Percentiles rank a stretch among this genome's conserved stretches.
Evolutionary conservation across 345 rosid species (phyloP).

Genomic region (Aquilaria yunnanensis): DNA sequence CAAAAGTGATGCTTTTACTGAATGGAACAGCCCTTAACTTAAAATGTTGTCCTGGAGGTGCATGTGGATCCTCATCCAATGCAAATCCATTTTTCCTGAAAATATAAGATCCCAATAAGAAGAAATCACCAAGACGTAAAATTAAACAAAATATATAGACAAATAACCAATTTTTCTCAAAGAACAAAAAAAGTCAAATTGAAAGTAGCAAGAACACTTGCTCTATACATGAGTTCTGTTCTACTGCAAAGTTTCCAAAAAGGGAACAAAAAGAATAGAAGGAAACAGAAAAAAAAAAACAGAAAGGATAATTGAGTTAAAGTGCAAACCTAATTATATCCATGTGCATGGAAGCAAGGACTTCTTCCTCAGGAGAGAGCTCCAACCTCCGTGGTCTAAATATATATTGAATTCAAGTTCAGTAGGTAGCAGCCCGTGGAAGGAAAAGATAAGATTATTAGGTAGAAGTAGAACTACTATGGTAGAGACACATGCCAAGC

Average conservation of each 20-base stretch:
- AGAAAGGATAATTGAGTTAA: slow-evolving; percentile 4
- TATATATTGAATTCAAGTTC: slow-evolving; percentile 6
- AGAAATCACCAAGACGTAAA: not conserved
- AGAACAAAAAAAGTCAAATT: not conserved
- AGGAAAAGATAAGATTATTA: too few relatives aligned
- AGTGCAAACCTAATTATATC: slow-evolving; percentile 70
- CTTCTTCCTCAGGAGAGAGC: slow-evolving; percentile 93
- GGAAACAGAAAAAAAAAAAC: not conserved
- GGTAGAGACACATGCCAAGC: too few relatives aligned
- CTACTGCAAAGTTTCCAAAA: slow-evolving; percentile 2
- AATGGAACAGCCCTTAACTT: slow-evolving; percentile 78
- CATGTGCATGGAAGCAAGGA: slow-evolving; percentile 76
- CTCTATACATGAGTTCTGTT: slow-evolving; percentile 9
- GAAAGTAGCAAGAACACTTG: not conserved
- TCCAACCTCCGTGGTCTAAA: slow-evolving; percentile 80
- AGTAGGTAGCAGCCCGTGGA: not conserved
- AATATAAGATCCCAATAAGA: not conserved
- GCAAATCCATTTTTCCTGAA: slow-evolving; percentile 84
- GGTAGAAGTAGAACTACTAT: too few relatives aligned
- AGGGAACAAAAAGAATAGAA: not conserved
- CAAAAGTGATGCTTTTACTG: slow-evolving; percentile 93
- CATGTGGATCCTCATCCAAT: slow-evolving; percentile 75
- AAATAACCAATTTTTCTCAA: not conserved
- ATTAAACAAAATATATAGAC: too few relatives aligned
- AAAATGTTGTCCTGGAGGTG: slow-evolving; percentile 69